Base-by-base conservation (phyloP, 2,329 filamentous ascomycete species). In the Ascochyta lentis region DNA sequence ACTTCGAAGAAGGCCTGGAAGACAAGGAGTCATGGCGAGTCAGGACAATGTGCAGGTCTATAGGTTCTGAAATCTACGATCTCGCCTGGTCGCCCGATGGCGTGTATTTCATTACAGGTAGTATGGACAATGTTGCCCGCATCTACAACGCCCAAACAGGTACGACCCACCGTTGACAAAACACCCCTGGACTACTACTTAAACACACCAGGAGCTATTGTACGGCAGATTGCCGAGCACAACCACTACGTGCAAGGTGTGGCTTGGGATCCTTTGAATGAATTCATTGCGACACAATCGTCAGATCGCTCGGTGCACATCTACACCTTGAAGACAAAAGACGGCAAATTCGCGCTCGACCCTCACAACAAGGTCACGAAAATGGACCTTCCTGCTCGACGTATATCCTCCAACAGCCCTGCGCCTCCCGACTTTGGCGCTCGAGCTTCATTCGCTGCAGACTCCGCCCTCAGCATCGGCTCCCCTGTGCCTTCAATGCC, bases 191-290 rank as follows among this genome's bases (percentile, higher is more conserved):
- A 49, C 49, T 57, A 48, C 40, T 59, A 52, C 57, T 69, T 59
- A 68, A 61, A 48, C 8, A 47, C 31, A 26, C 22, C 57, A 76
- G 74, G 71, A 58, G 66, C 60, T 42, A 63, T 64, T 39, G 89
- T 97, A 55, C 89, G 94, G 57, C 94, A 97, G 75, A 96, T 98
- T 62, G 94, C 94, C 48, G 94, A 98, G 75, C 94, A 98, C 78
- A 96, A 92, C 69, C 95, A 99, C 76, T 99, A 97, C 75, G 95
- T 99, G 16, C 95, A 99, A 78, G 95, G 95, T 43, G 96, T 99
- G 7, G 90, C 95, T 4, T 99, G 95, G 96, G 96, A 99, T 79
- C 96, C 95, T 23, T 79, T 97, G 52, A 98, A 98, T 78, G 95
- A 99, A 78, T 99, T 93, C 75, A 93, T 99, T 57, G 95, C 95